Evolutionary conservation across 176 grass and related monocot species (phyloP).

Genomic region (Puccinellia tenuiflora): DNA sequence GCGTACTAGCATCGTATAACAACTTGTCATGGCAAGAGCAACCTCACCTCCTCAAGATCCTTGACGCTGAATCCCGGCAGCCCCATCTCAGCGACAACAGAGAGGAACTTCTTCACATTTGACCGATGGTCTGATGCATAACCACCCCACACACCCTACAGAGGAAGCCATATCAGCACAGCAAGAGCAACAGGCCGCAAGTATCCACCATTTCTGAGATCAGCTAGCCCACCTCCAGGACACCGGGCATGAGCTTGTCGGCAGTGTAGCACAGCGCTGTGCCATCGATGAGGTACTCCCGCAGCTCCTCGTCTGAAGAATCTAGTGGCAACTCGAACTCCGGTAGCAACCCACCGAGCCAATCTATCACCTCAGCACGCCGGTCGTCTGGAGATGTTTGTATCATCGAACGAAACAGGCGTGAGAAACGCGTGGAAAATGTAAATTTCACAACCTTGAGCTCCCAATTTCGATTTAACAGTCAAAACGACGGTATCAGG

Average conservation of each 20-base stretch:
- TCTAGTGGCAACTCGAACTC: constrained; percentile 58
- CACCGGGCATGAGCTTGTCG: constrained; percentile 51
- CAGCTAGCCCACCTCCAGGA: constrained; percentile 48
- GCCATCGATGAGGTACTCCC: constrained; percentile 68
- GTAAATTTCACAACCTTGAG: neutral
- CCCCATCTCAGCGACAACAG: constrained; percentile 62
- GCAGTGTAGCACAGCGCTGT: constrained; percentile 61
- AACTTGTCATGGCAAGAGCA: constrained; percentile 20
- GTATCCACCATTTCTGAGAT: constrained; percentile 2
- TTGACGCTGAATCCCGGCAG: constrained; percentile 66
- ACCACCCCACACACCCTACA: constrained; percentile 49
- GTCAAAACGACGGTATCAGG: neutral
- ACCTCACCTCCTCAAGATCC: constrained; percentile 78
- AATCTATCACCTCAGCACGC: constrained; percentile 72
- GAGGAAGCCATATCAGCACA: constrained; percentile 31
- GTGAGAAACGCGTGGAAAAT: neutral
- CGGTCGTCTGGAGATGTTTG: constrained; percentile 47
- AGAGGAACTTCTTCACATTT: constrained; percentile 83
- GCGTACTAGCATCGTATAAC: neutral
- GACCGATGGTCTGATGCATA: constrained; percentile 50
- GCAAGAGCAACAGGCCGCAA: constrained; percentile 6
- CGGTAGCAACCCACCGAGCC: constrained; percentile 65
- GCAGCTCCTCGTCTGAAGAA: constrained; percentile 75
- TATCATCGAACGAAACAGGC: neutral
- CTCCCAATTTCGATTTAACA: neutral